These are phyloP conservation scores for Flaveria robusta DNA, from an alignment of 129 eudicot genomes.

Conservation along the genomic window DNA sequence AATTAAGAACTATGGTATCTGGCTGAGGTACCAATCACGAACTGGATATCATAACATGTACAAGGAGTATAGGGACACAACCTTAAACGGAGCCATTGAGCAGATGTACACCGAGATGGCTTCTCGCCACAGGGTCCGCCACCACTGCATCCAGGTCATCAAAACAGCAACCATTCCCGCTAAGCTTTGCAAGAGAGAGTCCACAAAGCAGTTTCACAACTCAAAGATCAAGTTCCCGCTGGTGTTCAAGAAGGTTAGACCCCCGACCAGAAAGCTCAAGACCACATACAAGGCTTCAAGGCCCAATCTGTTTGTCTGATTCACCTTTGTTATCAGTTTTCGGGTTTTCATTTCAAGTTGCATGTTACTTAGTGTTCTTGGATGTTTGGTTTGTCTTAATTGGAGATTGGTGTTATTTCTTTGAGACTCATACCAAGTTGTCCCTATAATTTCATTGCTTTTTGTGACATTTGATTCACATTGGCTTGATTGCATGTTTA, in stretches of 20 bases:
- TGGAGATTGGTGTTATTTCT: constrained; percentile 31
- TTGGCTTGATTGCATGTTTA: neutral
- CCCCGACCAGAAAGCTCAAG: constrained; percentile 58
- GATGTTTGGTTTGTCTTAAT: constrained; percentile 22
- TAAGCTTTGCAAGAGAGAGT: constrained; percentile 59
- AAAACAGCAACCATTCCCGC: constrained; percentile 63
- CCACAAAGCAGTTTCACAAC: constrained; percentile 55
- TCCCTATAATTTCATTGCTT: neutral
- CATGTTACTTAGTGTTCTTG: constrained; percentile 15
- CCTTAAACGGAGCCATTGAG: constrained; percentile 52
- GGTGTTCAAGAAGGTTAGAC: constrained; percentile 62
- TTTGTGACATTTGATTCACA: neutral
- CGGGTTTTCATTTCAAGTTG: constrained; percentile 3
- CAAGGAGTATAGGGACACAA: constrained; percentile 51
- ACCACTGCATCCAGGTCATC: constrained; percentile 57
- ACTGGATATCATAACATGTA: constrained; percentile 49
- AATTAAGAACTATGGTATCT: constrained; percentile 53
- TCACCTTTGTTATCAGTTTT: neutral
- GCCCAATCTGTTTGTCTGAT: constrained; percentile 56
- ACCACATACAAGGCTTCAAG: constrained; percentile 60
- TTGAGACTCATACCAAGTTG: neutral
- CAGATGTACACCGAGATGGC: constrained; percentile 75
- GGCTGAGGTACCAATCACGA: constrained; percentile 46
- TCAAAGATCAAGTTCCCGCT: constrained; percentile 56
- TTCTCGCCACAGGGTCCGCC: constrained; percentile 67